Percentiles rank a stretch among this genome's conserved stretches.
These are phyloP conservation scores for Ceratocystis eucalypticola DNA, from an alignment of 2,329 filamentous ascomycete genomes.

Conservation along the genomic window DNA sequence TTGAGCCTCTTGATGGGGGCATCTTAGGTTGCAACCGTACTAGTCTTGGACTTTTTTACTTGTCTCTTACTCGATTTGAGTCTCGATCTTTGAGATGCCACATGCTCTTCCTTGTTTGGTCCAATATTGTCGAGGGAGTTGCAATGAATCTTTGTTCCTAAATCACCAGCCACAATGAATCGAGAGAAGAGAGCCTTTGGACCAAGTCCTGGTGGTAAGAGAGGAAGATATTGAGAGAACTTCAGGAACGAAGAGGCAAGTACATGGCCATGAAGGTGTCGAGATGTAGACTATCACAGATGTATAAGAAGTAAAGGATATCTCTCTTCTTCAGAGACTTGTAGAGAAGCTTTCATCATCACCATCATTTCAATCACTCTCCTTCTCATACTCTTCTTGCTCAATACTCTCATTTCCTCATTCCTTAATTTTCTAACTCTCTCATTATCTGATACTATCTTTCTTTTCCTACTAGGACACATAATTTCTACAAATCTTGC, in stretches of 20 bases:
- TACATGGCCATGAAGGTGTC: not conserved
- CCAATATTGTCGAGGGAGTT: not conserved
- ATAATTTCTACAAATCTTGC: too few species aligned
- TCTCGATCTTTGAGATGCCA: not conserved
- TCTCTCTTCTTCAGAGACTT: not conserved
- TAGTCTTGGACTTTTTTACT: not conserved
- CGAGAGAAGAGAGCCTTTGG: not conserved
- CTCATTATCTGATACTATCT: not conserved
- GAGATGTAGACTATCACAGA: not conserved
- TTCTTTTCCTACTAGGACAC: not conserved
- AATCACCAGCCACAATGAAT: not conserved
- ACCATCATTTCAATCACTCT: not conserved
- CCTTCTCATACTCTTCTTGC: slow-evolving; percentile 1
- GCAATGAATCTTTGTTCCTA: not conserved
- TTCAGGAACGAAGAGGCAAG: not conserved
- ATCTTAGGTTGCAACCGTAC: not conserved
- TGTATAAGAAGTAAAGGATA: not conserved
- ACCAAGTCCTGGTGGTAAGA: not conserved
- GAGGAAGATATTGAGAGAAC: not conserved
- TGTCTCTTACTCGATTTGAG: not conserved
- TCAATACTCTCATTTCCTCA: not conserved
- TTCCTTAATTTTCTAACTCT: too few species aligned
- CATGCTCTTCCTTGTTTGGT: not conserved
- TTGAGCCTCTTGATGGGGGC: not conserved
- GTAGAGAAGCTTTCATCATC: not conserved